A percentile compares a stretch with the other conserved stretches of the same genome.
Evolutionary conservation across 129 eudicot species (phyloP).

Genomic region (Logfia minima): DNA sequence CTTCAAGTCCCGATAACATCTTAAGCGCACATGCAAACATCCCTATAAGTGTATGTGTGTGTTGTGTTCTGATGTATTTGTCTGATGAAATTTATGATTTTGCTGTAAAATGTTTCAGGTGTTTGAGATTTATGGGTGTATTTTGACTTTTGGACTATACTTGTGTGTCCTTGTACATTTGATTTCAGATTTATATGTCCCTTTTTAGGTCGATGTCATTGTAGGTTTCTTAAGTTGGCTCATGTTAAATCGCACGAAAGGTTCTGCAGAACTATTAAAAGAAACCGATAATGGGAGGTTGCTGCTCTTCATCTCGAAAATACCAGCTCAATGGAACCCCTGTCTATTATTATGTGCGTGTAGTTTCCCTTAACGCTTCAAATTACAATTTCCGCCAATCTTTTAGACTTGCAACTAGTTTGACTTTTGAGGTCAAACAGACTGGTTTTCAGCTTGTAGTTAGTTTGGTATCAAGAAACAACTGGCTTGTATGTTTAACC

Average conservation of each 20-base stretch:
- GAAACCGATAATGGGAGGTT: slow-evolving; percentile 71
- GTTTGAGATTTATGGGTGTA: not conserved
- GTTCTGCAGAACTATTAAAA: slow-evolving; percentile 1
- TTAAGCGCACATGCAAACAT: not conserved
- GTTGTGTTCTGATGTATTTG: not conserved
- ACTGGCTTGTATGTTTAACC: not conserved
- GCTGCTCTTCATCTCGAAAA: slow-evolving; percentile 78
- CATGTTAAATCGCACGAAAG: slow-evolving; percentile 19
- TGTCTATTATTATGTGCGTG: slow-evolving; percentile 72
- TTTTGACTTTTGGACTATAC: not conserved
- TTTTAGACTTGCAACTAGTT: not conserved
- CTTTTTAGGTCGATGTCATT: not conserved
- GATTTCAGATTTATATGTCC: not conserved
- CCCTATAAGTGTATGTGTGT: not conserved
- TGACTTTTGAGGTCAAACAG: slow-evolving; percentile 15
- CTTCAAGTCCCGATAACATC: too few species aligned
- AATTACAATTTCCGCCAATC: not conserved
- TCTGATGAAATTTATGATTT: not conserved
- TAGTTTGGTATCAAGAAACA: not conserved
- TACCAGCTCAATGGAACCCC: slow-evolving; percentile 77
- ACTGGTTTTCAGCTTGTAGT: not conserved
- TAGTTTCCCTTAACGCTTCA: slow-evolving; percentile 7
- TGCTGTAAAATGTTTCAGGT: not conserved
- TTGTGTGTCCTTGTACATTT: not conserved
- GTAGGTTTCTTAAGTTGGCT: slow-evolving; percentile 22